Base-by-base conservation (phyloP, 2,329 filamentous ascomycete genomes). In the Mariannaea elegans region DNA sequence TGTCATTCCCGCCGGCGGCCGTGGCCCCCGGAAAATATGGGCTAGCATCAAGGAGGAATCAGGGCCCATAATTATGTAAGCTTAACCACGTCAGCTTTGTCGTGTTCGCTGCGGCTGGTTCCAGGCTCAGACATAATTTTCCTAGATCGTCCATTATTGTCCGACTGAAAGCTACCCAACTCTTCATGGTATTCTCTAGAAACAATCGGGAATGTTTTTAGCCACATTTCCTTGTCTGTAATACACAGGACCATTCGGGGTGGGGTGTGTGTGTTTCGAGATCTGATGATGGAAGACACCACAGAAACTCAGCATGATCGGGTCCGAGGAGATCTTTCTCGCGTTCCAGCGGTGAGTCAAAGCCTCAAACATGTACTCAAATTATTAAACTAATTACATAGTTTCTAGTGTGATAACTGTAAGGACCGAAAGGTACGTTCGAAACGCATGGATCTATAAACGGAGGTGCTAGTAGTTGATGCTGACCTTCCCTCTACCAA, bases 391-490 rank as follows among this genome's bases (percentile, higher is more conserved):
- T 36, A 36, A 36, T 36, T 9, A n/a, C 7, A 13, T 36, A 14
- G 14, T 10, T 27, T 21, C n/a, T 12, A 51, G 36, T 51, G 48
- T 14, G 48, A 42, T 18, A 51, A 51, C 12, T 51, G 48, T 34
- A 51, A 51, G 18, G 38, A 21, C 24, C 38, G 48, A 41, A 51
- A 51, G 24, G 48, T 51, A 14, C 18, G n/a, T n/a, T 9, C 16
- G 8, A 13, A 7, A 18, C 14, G 16, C 18, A n/a, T 10, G 13
- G 32, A 9, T 10, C 32, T 36, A 13, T 9, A 36, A 14, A 36
- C 10, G 13, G 7, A 36, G 14, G 7, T 5, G 13, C 21, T 8
- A 6, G 2, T 12, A 27, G 21, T 10, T 8, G 23, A 32, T 5
- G 3, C 34, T 24, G 21, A 14, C 9, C 4, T 41, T 18, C 16